Base-by-base conservation (phyloP, 2,329 filamentous ascomycete species). In the Fusarium coffeatum region DNA sequence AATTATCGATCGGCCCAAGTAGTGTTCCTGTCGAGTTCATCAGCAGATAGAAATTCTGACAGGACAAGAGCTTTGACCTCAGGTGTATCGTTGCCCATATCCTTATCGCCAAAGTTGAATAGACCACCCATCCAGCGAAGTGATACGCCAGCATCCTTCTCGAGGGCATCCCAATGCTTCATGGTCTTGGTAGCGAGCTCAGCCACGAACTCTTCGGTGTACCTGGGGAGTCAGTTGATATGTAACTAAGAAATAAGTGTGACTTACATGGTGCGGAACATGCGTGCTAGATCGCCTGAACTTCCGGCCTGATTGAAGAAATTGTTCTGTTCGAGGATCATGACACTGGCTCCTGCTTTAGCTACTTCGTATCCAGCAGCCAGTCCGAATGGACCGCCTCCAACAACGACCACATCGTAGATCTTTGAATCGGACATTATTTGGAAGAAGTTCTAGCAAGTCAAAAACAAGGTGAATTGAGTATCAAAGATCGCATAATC, bases 101-200 rank as follows among this genome's bases (percentile, higher is more conserved):
- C 37, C 13, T 51, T 46, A 20, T 68, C 64, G 1, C 63, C 64
- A 41, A 68, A 66, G 6, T 68, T 68, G 78, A 77, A 10, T 1
- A 69, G 51, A 1, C 66, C 65, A 3, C 37, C 53, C 65, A 69
- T 69, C 65, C 55, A 64, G 16, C 65, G 65, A 2, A 69, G 59
- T 4, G 66, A 68, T 1, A 67, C 48, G 2, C 65, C 66, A 0
- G 65, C 64, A 12, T 69, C 65, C 5, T 64, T 69, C 47, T 69
- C 65, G 5, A 69, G 40, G n/a, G 41, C 66, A 15, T 68, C 47
- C 65, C 60, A 69, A 4, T 55, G 59, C 3, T 41, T 59, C 65
- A 69, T 69, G 8, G 59, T 49, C 6, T 69, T 34, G 6, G 53
- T 60, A 1, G 66, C 59, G 1, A 69, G 46, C 10, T 68, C 37